Base-by-base conservation (phyloP, 2,329 filamentous ascomycete species). In the Scortechinia acanthostroma region DNA sequence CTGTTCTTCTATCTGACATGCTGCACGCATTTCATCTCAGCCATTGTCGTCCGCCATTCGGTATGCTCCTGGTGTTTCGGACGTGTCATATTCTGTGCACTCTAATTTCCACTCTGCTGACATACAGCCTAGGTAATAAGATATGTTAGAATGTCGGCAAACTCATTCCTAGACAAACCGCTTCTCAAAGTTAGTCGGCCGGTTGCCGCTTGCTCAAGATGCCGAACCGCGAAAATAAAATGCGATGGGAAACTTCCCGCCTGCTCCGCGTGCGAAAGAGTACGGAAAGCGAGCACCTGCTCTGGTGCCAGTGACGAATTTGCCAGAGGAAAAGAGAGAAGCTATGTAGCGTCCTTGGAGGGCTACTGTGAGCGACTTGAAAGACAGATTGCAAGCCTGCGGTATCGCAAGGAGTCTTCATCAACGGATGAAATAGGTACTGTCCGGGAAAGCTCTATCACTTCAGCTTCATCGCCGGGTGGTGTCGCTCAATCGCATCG, bases 301-400 rank as follows among this genome's bases (percentile, higher is more conserved):
- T 80, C 77, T 2, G 79, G 77, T 50, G 78, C 77, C 13, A 83
- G 78, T 52, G 78, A 83, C 53, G 76, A 82, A 50, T 83, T 83
- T 55, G 78, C 79, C 4, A 68, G 75, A 46, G 79, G 79, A 45
- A 83, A 83, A 58, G 79, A 83, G 55, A 65, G 79, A 48, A 83
- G 77, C 60, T 83, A 83, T 66, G 78, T 83, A 21, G 75, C 78
- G 3, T 80, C 79, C 1, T 63, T 83, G 25, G 79, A 83, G 53
- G 70, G 75, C 3, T 71, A 73, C 37, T 73, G 79, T 47, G 77
- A 83, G 54, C 69, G 69, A 50, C 66, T 83, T 14, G 75, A 81
- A 57, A 72, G 70, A 56, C 72, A 68, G 53, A 67, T 82, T 23
- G 35, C 35, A 13, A 13, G 6, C 6, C 35, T 40, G 14, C 35